A percentile compares a stretch with the other conserved stretches of the same genome.
Evolutionary conservation across 2,329 filamentous ascomycete genomes (phyloP).

Genomic region (Ophiosphaerella korrae): DNA sequence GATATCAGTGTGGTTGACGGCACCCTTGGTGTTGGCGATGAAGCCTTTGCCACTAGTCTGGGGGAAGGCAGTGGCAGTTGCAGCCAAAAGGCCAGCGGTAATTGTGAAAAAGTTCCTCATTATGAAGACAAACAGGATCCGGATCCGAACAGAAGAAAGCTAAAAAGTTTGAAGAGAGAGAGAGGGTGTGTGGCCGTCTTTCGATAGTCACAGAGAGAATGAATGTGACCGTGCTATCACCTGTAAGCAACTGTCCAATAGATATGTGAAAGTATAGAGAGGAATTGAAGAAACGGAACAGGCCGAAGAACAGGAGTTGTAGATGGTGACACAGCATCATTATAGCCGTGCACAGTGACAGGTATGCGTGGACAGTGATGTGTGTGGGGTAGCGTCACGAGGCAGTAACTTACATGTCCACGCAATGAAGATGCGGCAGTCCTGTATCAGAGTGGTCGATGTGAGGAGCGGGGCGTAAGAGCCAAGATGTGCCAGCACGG

Average conservation of each 20-base stretch:
- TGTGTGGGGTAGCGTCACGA: constrained; percentile 22
- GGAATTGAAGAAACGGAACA: constrained; percentile 11
- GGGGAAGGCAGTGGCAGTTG: constrained; percentile 24
- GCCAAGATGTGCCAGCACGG: constrained; percentile 49
- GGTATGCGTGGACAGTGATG: background rate
- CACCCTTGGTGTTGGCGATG: constrained; percentile 26
- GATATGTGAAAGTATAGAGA: background rate
- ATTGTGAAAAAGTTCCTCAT: constrained; percentile 40
- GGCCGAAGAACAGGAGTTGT: background rate
- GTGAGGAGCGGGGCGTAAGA: constrained; percentile 33
- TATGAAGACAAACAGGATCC: constrained; percentile 30
- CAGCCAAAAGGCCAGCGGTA: constrained; percentile 34
- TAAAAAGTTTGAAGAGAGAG: constrained; percentile 7
- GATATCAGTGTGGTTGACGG: constrained; percentile 36
- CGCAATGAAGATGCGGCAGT: constrained; percentile 33
- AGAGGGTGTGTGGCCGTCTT: constrained; percentile 22
- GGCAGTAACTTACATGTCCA: constrained; percentile 43
- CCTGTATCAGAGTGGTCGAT: constrained; percentile 29
- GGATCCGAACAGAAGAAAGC: constrained; percentile 23
- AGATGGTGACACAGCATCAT: background rate
- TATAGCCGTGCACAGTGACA: background rate
- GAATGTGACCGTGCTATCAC: constrained; percentile 29
- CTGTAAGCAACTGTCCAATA: constrained; percentile 21
- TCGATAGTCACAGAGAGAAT: constrained; percentile 16
- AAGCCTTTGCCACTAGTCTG: constrained; percentile 26